phyloP scores from a whole-genome alignment of 2,329 filamentous ascomycete genomes.

The Dactylonectria macrodidyma region DNA sequence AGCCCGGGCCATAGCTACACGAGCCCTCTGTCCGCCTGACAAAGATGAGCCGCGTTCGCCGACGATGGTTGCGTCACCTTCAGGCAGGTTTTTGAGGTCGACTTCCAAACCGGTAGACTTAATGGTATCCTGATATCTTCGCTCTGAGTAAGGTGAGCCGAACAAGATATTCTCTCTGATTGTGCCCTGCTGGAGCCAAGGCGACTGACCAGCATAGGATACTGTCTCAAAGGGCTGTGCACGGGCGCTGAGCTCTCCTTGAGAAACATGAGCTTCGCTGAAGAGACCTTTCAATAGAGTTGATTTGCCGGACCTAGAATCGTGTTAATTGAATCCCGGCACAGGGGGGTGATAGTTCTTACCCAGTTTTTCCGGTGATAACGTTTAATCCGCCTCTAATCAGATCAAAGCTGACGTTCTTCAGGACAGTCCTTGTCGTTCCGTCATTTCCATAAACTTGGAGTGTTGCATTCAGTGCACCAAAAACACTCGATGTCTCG shows the following conservation, averaged over 20 bases:
- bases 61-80: slow-evolving; percentile 79
- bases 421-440: slow-evolving; percentile 56
- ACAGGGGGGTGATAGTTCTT: not conserved
- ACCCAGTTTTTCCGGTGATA: slow-evolving; percentile 66
- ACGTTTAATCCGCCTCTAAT: slow-evolving; percentile 75
- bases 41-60: slow-evolving; percentile 34
- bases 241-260: not conserved
- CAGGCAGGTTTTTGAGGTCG: slow-evolving; percentile 77
- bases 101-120: slow-evolving; percentile 78
- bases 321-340: not conserved
- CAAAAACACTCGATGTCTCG: not conserved
- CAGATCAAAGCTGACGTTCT: slow-evolving; percentile 76
- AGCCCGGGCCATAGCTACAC: slow-evolving; percentile 41
- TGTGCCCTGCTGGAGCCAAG: slow-evolving; percentile 84
- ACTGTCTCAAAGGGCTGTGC: slow-evolving; percentile 9
- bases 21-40: slow-evolving; percentile 35
- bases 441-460: not conserved
- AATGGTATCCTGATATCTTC: slow-evolving; percentile 77
- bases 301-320: slow-evolving; percentile 79
- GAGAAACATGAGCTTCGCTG: slow-evolving; percentile 67
- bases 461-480: not conserved
- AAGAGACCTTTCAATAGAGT: slow-evolving; percentile 77
- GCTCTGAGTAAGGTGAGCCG: slow-evolving; percentile 71
- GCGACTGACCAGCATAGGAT: slow-evolving; percentile 63
- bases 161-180: slow-evolving; percentile 82